Evolutionary conservation across 2,329 filamentous ascomycete genomes (phyloP).

Genomic region (Diplodia corticola): DNA sequence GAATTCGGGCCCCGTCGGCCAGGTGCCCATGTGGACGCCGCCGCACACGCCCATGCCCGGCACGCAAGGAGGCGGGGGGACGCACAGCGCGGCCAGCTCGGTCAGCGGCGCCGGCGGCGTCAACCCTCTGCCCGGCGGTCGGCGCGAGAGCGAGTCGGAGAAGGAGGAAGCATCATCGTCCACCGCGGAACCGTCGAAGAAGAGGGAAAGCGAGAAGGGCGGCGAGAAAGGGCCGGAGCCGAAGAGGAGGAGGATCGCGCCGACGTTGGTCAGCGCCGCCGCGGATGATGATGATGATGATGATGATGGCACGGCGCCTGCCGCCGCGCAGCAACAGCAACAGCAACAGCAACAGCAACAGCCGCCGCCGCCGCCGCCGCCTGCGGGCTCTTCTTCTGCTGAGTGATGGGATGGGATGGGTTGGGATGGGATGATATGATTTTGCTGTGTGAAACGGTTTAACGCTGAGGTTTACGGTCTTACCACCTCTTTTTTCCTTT

Average conservation of each 20-base stretch:
- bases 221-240: slow-evolving; percentile 30
- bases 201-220: slow-evolving; percentile 36
- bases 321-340: not conserved
- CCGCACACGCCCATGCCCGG: slow-evolving; percentile 71
- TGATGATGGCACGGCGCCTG: not conserved
- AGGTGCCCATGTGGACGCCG: slow-evolving; percentile 78
- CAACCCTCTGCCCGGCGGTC: slow-evolving; percentile 36
- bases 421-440: not conserved
- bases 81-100: slow-evolving; percentile 54
- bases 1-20: slow-evolving; percentile 55
- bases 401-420: not conserved
- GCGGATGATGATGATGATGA: not conserved
- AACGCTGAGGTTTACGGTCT: not conserved
- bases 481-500: not conserved
- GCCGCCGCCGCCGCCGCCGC: too few species aligned
- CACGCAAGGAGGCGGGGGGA: slow-evolving; percentile 33
- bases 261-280: slow-evolving; percentile 14
- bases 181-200: not conserved
- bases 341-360: not conserved
- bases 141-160: slow-evolving; percentile 36
- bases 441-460: not conserved
- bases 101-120: slow-evolving; percentile 50
- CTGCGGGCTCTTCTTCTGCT: too few species aligned
- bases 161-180: slow-evolving; percentile 27
- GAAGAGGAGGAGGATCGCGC: slow-evolving; percentile 22